phyloP scores from a whole-genome alignment of 2,329 filamentous ascomycete genomes.

The Alternaria gaisen region DNA sequence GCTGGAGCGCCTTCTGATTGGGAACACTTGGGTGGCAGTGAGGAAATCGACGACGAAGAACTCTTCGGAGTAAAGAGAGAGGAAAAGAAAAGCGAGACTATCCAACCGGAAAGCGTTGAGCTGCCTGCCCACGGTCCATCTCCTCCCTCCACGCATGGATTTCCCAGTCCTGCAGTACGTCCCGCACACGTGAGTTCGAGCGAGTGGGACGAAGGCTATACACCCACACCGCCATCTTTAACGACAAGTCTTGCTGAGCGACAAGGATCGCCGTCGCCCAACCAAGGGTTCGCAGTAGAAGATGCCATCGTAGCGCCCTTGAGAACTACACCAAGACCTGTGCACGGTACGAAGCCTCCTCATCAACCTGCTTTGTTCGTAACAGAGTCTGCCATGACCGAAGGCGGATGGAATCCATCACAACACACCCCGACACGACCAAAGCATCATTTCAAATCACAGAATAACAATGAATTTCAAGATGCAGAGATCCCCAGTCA shows the following conservation, averaged over 20 bases:
- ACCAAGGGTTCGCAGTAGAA: conserved; percentile 33
- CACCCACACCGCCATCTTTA: conserved; percentile 44
- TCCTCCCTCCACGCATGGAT: conserved; percentile 38
- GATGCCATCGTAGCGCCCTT: conserved; percentile 30
- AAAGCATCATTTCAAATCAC: not conserved
- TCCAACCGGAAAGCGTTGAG: conserved; percentile 41
- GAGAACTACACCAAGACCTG: conserved; percentile 29
- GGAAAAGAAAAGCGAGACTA: conserved; percentile 19
- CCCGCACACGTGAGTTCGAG: conserved; percentile 22
- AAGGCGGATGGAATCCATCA: conserved; percentile 20
- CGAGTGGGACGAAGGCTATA: conserved; percentile 34
- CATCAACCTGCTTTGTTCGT: conserved; percentile 16
- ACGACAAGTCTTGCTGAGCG: conserved; percentile 26
- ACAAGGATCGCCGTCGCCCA: conserved; percentile 24
- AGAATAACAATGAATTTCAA: not conserved
- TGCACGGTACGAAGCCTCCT: conserved; percentile 20
- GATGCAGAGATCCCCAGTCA: not conserved
- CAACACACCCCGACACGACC: conserved; percentile 27
- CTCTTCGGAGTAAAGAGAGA: conserved; percentile 42
- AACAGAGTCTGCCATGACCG: conserved; percentile 21
- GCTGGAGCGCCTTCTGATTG: conserved; percentile 50
- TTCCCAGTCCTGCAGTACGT: conserved; percentile 44
- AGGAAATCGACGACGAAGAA: conserved; percentile 49
- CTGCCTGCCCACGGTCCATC: conserved; percentile 37
- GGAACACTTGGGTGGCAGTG: conserved; percentile 46